These are phyloP conservation scores for Candolleomyces efflorescens DNA, from an alignment of 768 basidiomycete species.

Conservation along the genomic window DNA sequence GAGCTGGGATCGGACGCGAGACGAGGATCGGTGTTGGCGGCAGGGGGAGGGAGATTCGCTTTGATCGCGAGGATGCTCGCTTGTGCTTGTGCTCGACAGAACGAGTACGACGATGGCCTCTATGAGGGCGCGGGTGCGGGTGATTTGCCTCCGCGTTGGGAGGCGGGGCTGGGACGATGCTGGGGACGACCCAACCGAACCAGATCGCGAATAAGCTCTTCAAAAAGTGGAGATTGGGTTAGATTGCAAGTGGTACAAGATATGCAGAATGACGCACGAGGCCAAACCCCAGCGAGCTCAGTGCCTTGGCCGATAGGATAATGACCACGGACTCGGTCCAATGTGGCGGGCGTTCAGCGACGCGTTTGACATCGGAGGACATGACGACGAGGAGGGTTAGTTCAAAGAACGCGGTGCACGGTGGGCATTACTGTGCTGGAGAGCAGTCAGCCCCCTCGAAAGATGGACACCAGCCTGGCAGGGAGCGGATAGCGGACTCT, in stretches of 20 bases:
- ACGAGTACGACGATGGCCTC: slow-evolving; percentile 1
- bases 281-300: slow-evolving; percentile 33
- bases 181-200: slow-evolving; percentile 35
- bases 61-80: neutral
- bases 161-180: neutral
- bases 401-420: neutral
- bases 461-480: neutral
- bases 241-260: neutral
- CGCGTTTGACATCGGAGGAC: neutral
- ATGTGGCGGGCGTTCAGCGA: neutral
- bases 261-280: slow-evolving; percentile 26
- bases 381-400: slow-evolving; percentile 11
- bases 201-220: slow-evolving; percentile 45
- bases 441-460: slow-evolving; percentile 1
- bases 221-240: slow-evolving; percentile 4
- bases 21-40: neutral
- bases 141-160: neutral
- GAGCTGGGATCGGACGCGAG: neutral
- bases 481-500: neutral
- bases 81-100: neutral
- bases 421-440: neutral
- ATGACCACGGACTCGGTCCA: slow-evolving; percentile 17
- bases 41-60: neutral
- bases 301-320: slow-evolving; percentile 29
- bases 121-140: slow-evolving; percentile 5